Base-by-base conservation (phyloP, 2,329 filamentous ascomycete genomes). In the Huntiella bhutanensis region DNA sequence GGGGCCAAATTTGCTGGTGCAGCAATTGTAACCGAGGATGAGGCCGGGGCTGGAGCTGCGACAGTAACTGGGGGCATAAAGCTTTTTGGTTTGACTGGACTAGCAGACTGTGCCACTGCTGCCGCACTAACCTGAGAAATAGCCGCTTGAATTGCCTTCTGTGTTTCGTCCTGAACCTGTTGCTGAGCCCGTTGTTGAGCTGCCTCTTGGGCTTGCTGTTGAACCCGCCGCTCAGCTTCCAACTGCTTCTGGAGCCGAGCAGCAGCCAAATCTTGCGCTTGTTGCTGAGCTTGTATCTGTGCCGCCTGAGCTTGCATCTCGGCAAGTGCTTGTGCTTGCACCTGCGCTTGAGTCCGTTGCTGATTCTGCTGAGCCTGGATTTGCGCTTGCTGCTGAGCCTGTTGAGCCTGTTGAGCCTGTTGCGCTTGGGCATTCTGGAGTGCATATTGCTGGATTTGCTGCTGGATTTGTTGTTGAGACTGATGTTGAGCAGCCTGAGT, bases 251-350 rank as follows among this genome's bases (percentile, higher is more conserved):
- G 16, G 8, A 16, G n/a, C 36, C n/a, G 15, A 13, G 37, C 32
- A n/a, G 12, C 5, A 39, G 38, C n/a, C 13, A 41, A 17, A 3
- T 33, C 35, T 36, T 35, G 15, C 19, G 32, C 32, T 5, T 43
- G 33, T 16, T 35, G 40, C 17, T 43, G 22, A 12, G 22, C 32
- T 19, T 12, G 22, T 34, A 43, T 40, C 13, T 22, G 11, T 32
- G 37, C 41, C 28, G 37, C 41, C 38, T 47, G 38, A 6, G 50
- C 43, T 8, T 55, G 54, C 40, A 54, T 52, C 10, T 53, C 45
- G 50, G 37, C 50, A 45, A 48, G 43, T 42, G 52, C 46, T 38
- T 55, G 56, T 32, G 54, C 47, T 13, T 51, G 48, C 8, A 42
- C 32, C 17, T 48, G 46, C 7, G 41, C 32, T 19, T 46, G 43